Evolutionary conservation across 306 rosid genomes (phyloP).

Genomic region (Cicer yamashitae): DNA sequence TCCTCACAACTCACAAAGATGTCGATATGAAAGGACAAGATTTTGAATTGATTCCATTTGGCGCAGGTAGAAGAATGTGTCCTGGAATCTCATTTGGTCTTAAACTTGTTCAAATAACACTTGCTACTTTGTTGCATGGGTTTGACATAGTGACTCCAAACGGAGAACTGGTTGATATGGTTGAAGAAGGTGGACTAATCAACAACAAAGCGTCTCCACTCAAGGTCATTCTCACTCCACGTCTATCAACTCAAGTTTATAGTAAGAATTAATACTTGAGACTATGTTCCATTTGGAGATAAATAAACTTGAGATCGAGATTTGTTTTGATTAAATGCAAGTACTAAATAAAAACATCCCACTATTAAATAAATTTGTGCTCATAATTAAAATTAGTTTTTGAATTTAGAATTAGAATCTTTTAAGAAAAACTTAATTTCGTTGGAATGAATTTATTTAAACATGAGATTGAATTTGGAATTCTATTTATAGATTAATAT

Average conservation of each 20-base stretch:
- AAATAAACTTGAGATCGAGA: no score
- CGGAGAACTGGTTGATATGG: slow-evolving; percentile 30
- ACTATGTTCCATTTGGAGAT: no score
- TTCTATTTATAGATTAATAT: no score
- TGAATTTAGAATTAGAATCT: no score
- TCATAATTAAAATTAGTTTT: no score
- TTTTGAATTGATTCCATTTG: slow-evolving; percentile 39
- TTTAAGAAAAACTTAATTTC: no score
- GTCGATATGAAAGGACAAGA: slow-evolving; percentile 14
- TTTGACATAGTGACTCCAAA: slow-evolving; percentile 28
- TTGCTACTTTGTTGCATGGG: slow-evolving; percentile 36
- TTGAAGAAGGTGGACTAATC: slow-evolving; percentile 20
- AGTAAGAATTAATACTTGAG: neutral
- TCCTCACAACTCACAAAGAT: slow-evolving; percentile 11
- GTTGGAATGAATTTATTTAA: no score
- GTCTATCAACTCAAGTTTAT: neutral
- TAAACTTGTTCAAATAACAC: slow-evolving; percentile 27
- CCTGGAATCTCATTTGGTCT: slow-evolving; percentile 6
- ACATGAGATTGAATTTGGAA: no score
- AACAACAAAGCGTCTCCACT: slow-evolving; percentile 35
- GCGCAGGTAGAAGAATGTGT: slow-evolving; percentile 47
- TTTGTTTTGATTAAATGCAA: no score
- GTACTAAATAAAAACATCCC: no score
- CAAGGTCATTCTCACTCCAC: slow-evolving; percentile 34
- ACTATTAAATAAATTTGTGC: no score